Evolutionary conservation across 2,329 filamentous ascomycete genomes (phyloP), one percentile per base, ranked within the genome.

Genomic region (Xylogone sp.): DNA sequence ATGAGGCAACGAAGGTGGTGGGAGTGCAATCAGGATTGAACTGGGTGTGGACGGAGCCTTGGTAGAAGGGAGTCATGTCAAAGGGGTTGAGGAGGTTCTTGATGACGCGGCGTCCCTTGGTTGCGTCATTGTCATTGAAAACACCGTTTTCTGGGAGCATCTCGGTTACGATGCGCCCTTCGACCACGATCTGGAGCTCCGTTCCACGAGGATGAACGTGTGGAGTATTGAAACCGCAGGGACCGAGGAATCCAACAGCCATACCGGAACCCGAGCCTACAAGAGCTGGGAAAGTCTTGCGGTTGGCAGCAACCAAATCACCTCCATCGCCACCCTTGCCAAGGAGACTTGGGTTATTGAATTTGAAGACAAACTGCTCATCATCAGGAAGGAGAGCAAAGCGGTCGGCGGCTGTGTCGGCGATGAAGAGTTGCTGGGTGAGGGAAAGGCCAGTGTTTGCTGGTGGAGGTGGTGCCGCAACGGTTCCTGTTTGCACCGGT

Each of bases 141-240:
- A 75, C 75, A 39, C 74, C 73, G 64, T 77, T 78, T 66, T 79
- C 78, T 19, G 75, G 69, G 3, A 75, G 67, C 68, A 79, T 77
- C 60, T 77, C 73, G 42, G 75, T 73, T 51, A 76, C 68, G 55
- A 80, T 65, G 24, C 65, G 66, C 51, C 77, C 78, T 46, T 73
- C 57, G 47, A 74, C 70, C 54, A 80, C 70, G 60, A 79, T 65
- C 56, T 76, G 74, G 47, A 81, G 72, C 68, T 81, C 77, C 19
- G 74, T 70, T 27, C 74, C 73, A 39, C 78, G 75, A 45, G 75
- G 76, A 63, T 81, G 77, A 3, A 76, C 71, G 68, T 81, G 78
- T 16, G 77, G 75, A 12, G 75, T 79, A 70, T 78, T 79, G 66
- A 82, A 76, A 52, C 75, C 78, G 58, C 78, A 82, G 24, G 71